phyloP scores from a whole-genome alignment of 495 filamentous ascomycete species.

The Trichoderma parareesei region DNA sequence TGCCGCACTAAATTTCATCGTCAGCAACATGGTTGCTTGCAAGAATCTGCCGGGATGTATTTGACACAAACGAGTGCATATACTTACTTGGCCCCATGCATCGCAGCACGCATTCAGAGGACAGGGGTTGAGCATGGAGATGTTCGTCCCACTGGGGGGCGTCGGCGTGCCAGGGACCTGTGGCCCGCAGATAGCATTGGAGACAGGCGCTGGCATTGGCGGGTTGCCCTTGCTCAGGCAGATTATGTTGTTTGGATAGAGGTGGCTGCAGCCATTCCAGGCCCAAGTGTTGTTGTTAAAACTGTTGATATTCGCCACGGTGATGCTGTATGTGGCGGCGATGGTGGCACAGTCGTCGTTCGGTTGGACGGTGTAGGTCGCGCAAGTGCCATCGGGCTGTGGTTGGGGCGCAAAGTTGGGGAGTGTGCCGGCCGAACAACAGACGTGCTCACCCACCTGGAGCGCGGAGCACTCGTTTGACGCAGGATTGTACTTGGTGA shows the following conservation, averaged over 20 bases:
- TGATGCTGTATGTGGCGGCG: conserved; percentile 24
- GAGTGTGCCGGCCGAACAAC: conserved; percentile 34
- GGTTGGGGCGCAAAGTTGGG: conserved; percentile 32
- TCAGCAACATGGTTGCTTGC: background rate
- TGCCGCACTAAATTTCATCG: conserved; percentile 35
- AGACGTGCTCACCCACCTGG: conserved; percentile 31
- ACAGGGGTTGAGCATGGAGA: conserved; percentile 27
- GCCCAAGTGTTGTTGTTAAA: conserved; percentile 44
- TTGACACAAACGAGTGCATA: background rate
- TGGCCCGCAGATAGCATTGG: conserved; percentile 39
- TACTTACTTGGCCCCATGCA: conserved; percentile 27
- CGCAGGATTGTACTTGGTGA: conserved; percentile 32
- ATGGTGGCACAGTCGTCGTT: conserved; percentile 31
- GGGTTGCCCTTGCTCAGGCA: conserved; percentile 41
- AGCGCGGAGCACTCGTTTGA: conserved; percentile 30
- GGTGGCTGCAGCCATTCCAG: conserved; percentile 36
- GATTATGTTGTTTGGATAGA: conserved; percentile 26
- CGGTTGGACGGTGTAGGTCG: conserved; percentile 22
- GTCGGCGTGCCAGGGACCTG: conserved; percentile 27
- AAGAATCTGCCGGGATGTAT: background rate
- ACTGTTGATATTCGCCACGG: conserved; percentile 24
- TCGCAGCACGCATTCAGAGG: conserved; percentile 31
- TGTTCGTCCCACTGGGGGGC: conserved; percentile 14
- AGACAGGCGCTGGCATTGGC: conserved; percentile 34
- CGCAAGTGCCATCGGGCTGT: conserved; percentile 36